These are phyloP conservation scores for Funneliformis geosporum DNA, from an alignment of 192 early-diverging fungal species.

Conservation along the genomic window DNA sequence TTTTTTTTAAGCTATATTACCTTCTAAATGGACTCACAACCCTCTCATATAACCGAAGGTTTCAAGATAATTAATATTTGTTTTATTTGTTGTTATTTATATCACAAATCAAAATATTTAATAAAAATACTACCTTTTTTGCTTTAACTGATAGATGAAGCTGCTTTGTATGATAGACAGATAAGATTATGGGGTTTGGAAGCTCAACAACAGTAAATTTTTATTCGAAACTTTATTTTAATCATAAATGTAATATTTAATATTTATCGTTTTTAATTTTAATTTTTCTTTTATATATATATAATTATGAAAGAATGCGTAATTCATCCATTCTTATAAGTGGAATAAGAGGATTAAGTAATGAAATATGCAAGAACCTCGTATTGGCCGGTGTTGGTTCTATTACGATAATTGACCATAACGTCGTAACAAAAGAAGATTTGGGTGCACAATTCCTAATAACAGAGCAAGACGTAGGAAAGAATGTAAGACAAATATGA, in stretches of 20 bases:
- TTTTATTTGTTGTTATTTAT: neutral
- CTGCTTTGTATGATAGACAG: constrained; percentile 94
- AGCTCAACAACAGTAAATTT: constrained; percentile 71
- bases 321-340: constrained; percentile 73
- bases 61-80: neutral
- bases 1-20: neutral
- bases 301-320: constrained; percentile 67
- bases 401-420: constrained; percentile 69
- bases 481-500: constrained; percentile 56
- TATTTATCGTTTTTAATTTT: no score
- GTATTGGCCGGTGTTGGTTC: constrained; percentile 84
- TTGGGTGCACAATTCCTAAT: constrained; percentile 79
- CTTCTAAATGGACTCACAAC: neutral
- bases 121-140: neutral
- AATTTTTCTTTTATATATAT: neutral
- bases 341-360: constrained; percentile 72
- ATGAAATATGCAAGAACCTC: constrained; percentile 92
- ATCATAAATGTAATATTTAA: no score
- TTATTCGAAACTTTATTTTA: no score
- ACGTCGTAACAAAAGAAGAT: constrained; percentile 59
- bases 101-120: neutral
- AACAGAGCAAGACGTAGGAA: constrained; percentile 62
- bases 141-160: constrained; percentile 64
- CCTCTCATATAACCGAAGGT: neutral
- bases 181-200: constrained; percentile 97